Evolutionary conservation across 129 eudicot genomes (phyloP).

Genomic region (Deinandra increscens): DNA sequence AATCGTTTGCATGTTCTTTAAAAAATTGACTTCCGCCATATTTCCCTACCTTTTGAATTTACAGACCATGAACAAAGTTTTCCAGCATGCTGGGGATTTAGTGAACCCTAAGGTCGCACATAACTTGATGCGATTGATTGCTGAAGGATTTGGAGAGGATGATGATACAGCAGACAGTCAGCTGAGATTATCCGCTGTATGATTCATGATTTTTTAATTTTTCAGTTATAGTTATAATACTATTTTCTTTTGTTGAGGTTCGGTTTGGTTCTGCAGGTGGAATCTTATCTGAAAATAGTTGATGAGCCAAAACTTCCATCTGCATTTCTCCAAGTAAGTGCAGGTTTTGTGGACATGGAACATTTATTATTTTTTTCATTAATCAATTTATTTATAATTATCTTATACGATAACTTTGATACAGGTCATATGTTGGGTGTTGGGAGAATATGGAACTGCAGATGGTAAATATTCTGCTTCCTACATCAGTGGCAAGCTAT

Average conservation of each 20-base stretch:
- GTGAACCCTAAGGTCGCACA: constrained; percentile 93
- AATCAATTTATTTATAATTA: not conserved
- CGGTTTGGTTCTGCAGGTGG: constrained; percentile 65
- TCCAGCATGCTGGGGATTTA: constrained; percentile 98
- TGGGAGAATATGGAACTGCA: constrained; percentile 98
- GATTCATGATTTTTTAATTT: constrained; percentile 18
- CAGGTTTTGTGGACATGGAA: not conserved
- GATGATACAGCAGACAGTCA: constrained; percentile 93
- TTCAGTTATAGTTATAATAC: not conserved
- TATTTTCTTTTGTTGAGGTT: not conserved
- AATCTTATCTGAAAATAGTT: constrained; percentile 76
- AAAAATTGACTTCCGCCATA: not conserved
- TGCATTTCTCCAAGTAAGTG: constrained; percentile 81
- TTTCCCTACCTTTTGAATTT: constrained; percentile 20
- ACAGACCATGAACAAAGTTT: constrained; percentile 97
- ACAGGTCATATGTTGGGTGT: constrained; percentile 98
- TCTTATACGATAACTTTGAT: constrained; percentile 6
- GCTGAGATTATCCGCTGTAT: constrained; percentile 92
- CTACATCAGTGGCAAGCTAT: constrained; percentile 83
- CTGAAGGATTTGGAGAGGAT: constrained; percentile 99
- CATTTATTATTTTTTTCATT: too few species aligned
- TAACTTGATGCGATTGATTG: constrained; percentile 95
- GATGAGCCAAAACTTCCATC: constrained; percentile 98
- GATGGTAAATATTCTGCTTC: constrained; percentile 97
- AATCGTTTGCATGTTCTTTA: not conserved